phyloP scores from a whole-genome alignment of 768 basidiomycete genomes.

The Termitomyces sp. region DNA sequence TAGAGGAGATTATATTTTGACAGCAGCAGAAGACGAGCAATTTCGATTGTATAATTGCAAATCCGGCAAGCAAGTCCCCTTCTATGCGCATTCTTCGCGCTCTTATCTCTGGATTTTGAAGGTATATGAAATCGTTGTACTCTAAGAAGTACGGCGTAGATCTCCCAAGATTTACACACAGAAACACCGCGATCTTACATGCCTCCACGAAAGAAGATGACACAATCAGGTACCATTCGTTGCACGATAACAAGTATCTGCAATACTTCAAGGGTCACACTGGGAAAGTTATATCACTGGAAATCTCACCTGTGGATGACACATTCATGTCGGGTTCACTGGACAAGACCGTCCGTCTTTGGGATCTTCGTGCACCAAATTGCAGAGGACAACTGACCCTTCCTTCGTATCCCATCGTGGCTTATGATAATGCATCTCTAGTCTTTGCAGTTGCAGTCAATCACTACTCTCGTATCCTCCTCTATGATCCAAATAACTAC shows the following conservation, averaged over 20 bases:
- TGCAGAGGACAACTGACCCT: conserved; percentile 79
- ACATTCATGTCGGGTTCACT: conserved; percentile 93
- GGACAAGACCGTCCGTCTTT: conserved; percentile 92
- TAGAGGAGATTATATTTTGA: conserved; percentile 79
- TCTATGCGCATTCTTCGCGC: conserved; percentile 16
- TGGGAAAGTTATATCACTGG: conserved; percentile 80
- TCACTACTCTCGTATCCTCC: conserved; percentile 71
- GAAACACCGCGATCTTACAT: conserved; percentile 76
- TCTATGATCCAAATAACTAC: conserved; percentile 83
- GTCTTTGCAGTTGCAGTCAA: conserved; percentile 88
- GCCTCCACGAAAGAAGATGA: conserved; percentile 96
- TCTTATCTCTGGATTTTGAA: conserved; percentile 22
- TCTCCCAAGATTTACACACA: conserved; percentile 92
- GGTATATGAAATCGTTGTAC: conserved; percentile 70
- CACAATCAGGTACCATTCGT: conserved; percentile 88
- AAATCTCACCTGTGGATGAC: conserved; percentile 90
- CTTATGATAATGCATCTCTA: conserved; percentile 78
- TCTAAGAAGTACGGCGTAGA: conserved; percentile 98
- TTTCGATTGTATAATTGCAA: conserved; percentile 87
- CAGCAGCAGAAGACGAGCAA: conserved; percentile 87
- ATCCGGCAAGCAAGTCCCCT: conserved; percentile 82
- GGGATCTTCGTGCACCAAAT: conserved; percentile 82
- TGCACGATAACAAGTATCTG: conserved; percentile 95
- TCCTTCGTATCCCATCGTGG: conserved; percentile 70
- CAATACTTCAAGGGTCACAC: conserved; percentile 96